A percentile compares a stretch with the other conserved stretches of the same genome.
These are phyloP conservation scores for Debaryomyces coudertii DNA, from an alignment of 1,139 yeast genomes.

Conservation along the genomic window DNA sequence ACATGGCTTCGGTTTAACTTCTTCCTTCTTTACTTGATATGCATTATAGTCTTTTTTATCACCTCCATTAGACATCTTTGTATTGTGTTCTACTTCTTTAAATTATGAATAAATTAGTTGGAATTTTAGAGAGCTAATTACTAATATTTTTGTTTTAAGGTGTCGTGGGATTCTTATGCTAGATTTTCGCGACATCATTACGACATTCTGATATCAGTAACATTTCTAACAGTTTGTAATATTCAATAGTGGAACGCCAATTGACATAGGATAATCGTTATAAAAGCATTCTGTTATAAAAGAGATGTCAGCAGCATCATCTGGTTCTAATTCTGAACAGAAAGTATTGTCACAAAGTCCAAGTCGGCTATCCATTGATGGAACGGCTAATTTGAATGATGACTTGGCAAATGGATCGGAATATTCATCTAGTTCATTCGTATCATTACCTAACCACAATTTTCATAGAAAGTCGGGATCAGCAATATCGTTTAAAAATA, in stretches of 20 bases:
- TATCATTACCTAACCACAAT: constrained; percentile 18
- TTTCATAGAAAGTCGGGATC: constrained; percentile 16
- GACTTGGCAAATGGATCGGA: constrained; percentile 40
- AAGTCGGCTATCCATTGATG: constrained; percentile 29
- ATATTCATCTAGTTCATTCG: constrained; percentile 23
- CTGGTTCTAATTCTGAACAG: constrained; percentile 10
- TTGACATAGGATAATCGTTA: neutral
- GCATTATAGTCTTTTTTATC: constrained; percentile 13
- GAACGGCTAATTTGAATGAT: constrained; percentile 40
- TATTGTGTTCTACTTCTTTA: neutral
- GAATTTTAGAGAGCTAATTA: neutral
- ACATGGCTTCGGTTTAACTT: constrained; percentile 83
- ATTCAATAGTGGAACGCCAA: neutral
- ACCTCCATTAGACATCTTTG: constrained; percentile 13
- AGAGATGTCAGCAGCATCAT: constrained; percentile 8
- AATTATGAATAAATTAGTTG: neutral
- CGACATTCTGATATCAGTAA: constrained; percentile 2
- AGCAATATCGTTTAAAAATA: constrained; percentile 31
- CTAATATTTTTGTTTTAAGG: neutral
- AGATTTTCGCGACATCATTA: neutral
- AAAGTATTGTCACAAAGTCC: constrained; percentile 1
- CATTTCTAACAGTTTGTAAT: neutral
- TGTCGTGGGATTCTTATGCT: neutral
- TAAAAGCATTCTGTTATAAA: neutral
- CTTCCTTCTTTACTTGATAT: constrained; percentile 14